Conservation (phyloP, 2,329 filamentous ascomycete species). For the Aspergillus ochraceus region DNA sequence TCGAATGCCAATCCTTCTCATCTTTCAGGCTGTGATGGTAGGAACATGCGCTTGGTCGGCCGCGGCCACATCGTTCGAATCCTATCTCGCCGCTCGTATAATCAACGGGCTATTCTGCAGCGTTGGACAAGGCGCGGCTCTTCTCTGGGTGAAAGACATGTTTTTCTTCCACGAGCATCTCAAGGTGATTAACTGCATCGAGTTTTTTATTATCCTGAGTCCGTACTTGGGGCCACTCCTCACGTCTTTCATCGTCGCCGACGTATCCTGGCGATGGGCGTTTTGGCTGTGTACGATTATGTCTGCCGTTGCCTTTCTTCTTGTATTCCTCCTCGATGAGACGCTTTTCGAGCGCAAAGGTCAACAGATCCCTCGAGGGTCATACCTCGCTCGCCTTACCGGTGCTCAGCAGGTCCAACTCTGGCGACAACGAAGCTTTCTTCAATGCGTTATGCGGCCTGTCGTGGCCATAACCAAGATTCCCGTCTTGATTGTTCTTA, state of each 20-base stretch:
- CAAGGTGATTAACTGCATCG: slow-evolving; percentile 37
- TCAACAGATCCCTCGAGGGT: not conserved
- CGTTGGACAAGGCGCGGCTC: slow-evolving; percentile 37
- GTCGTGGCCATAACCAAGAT: slow-evolving; percentile 38
- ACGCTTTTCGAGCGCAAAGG: slow-evolving; percentile 27
- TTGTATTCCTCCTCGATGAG: slow-evolving; percentile 27
- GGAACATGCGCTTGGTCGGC: slow-evolving; percentile 44
- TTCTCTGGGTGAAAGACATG: slow-evolving; percentile 58
- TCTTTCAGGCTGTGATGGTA: slow-evolving; percentile 28
- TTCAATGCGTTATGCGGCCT: slow-evolving; percentile 42
- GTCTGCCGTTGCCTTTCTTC: slow-evolving; percentile 22
- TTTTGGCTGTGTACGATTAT: slow-evolving; percentile 28
- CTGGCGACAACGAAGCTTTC: slow-evolving; percentile 38
- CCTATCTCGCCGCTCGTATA: slow-evolving; percentile 51
- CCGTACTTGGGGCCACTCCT: slow-evolving; percentile 42
- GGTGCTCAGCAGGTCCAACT: slow-evolving; percentile 29
- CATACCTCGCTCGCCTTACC: slow-evolving; percentile 18
- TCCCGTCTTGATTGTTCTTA: slow-evolving; percentile 27
- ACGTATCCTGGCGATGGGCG: slow-evolving; percentile 34
- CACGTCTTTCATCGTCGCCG: slow-evolving; percentile 52
- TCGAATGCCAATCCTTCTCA: slow-evolving; percentile 41
- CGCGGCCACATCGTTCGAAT: slow-evolving; percentile 46
- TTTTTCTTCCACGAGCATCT: slow-evolving; percentile 61
- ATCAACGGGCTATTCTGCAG: slow-evolving; percentile 52
- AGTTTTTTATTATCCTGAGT: slow-evolving; percentile 41